Percentiles rank a stretch among this genome's conserved stretches.
Conservation (phyloP, 2,329 filamentous ascomycete genomes). For the Phyllosticta citribraziliensis region DNA sequence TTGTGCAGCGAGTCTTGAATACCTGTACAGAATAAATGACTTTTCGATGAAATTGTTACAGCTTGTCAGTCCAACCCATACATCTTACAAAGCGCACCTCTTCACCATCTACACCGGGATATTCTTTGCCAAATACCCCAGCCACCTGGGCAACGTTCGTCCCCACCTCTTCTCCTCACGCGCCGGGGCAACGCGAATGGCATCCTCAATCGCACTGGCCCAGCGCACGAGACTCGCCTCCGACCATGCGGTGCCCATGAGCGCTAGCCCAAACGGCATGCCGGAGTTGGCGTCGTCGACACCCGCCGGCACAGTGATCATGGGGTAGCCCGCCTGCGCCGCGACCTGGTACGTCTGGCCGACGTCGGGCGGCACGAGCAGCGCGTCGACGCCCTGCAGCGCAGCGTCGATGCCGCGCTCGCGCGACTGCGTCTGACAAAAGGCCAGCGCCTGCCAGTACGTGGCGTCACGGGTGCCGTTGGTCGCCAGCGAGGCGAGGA, state of each 20-base stretch:
- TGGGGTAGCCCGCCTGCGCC: conserved; percentile 66
- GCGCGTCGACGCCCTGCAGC: conserved; percentile 47
- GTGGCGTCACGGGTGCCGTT: conserved; percentile 53
- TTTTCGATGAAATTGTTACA: no score
- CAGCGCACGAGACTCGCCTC: conserved; percentile 50
- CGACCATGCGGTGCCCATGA: conserved; percentile 51
- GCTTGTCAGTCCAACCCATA: no score
- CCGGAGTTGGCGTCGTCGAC: conserved; percentile 30
- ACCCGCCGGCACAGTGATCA: conserved; percentile 59
- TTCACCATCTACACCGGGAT: conserved; percentile 21
- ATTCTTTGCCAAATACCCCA: conserved; percentile 29
- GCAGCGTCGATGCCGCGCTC: conserved; percentile 63
- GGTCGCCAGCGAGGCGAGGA: conserved; percentile 52
- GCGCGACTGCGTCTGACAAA: conserved; percentile 47
- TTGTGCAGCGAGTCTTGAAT: no score
- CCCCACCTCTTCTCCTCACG: conserved; percentile 6
- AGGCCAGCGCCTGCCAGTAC: conserved; percentile 57
- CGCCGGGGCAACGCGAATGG: conserved; percentile 13
- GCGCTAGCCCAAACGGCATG: conserved; percentile 36
- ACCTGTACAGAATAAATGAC: no score
- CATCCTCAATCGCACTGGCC: conserved; percentile 41
- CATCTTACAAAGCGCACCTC: not conserved
- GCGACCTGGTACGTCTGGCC: conserved; percentile 60
- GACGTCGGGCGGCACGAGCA: conserved; percentile 60
- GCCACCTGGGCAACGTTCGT: conserved; percentile 27